phyloP scores from a whole-genome alignment of 2,329 filamentous ascomycete species.

The Colletotrichum paranaense region DNA sequence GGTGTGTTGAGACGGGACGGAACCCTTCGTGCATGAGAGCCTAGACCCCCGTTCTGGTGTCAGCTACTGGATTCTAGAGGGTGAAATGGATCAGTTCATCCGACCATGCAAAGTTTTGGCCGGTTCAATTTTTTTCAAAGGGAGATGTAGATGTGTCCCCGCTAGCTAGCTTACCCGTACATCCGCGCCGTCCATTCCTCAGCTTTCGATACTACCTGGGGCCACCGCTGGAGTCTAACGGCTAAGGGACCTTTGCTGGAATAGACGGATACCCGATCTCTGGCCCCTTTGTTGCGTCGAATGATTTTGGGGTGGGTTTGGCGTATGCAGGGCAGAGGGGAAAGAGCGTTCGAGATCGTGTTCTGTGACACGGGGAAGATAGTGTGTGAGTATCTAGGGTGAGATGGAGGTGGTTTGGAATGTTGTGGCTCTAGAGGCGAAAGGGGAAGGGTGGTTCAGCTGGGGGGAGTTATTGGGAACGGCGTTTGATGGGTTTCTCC shows the following conservation, averaged over 20 bases:
- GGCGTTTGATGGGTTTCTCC: not conserved
- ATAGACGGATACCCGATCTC: not conserved
- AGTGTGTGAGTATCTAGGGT: not conserved
- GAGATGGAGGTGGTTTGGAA: not conserved
- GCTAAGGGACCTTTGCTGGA: not conserved
- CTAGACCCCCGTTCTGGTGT: not conserved
- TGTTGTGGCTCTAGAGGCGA: not conserved
- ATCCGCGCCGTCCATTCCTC: not conserved
- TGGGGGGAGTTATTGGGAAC: not conserved
- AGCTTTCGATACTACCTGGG: not conserved
- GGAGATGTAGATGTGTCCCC: not conserved
- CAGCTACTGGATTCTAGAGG: not conserved
- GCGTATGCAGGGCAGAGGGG: not conserved
- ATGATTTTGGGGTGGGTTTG: not conserved
- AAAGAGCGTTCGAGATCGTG: not conserved
- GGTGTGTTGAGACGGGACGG: not conserved
- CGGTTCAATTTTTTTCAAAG: not conserved
- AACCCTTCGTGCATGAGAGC: not conserved
- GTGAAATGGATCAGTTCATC: not conserved
- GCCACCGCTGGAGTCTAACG: not conserved
- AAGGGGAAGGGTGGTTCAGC: not conserved
- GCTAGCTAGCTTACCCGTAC: not conserved
- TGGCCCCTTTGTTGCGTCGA: not conserved
- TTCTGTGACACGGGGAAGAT: not conserved
- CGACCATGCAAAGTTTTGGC: not conserved